Evolutionary conservation across 805 yeast genomes (phyloP).

Genomic region (Kodamaea kakaduensis): DNA sequence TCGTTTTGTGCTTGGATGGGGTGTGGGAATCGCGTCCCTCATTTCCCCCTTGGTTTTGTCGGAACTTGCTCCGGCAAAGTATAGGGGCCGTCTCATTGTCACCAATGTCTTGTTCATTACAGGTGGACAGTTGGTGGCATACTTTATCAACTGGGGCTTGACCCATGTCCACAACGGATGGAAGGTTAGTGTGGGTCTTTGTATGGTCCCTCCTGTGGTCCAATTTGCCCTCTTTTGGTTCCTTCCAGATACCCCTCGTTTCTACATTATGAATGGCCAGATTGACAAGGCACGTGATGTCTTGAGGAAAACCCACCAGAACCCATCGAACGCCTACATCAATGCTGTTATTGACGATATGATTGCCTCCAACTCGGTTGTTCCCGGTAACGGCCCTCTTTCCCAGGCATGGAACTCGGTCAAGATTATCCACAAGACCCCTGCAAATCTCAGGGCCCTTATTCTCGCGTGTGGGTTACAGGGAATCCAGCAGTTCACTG

Average conservation of each 20-base stretch:
- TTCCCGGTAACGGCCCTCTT: conserved; percentile 39
- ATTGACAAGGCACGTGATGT: conserved; percentile 65
- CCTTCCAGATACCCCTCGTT: conserved; percentile 96
- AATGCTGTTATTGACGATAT: conserved; percentile 67
- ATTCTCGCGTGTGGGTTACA: conserved; percentile 89
- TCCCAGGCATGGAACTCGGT: conserved; percentile 57
- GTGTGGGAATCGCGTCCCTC: conserved; percentile 92
- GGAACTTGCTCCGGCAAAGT: conserved; percentile 88
- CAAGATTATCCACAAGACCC: conserved; percentile 58
- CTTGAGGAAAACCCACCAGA: conserved; percentile 55
- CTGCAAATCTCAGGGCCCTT: conserved; percentile 84
- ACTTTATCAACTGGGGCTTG: conserved; percentile 89
- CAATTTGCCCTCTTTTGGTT: conserved; percentile 77
- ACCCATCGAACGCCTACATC: conserved; percentile 61
- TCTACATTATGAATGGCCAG: conserved; percentile 67
- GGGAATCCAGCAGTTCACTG: conserved; percentile 95
- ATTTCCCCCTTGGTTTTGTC: conserved; percentile 91
- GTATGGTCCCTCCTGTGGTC: conserved; percentile 78
- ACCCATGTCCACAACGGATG: conserved; percentile 75
- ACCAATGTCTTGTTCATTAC: conserved; percentile 87
- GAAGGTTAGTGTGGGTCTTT: conserved; percentile 88
- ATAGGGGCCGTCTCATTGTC: conserved; percentile 87
- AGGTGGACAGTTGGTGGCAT: conserved; percentile 92
- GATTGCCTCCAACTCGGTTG: conserved; percentile 40
- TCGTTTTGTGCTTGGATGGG: conserved; percentile 90